Conservation (phyloP, 2,329 filamentous ascomycete genomes). For the Pestalotiopsis fici region DNA sequence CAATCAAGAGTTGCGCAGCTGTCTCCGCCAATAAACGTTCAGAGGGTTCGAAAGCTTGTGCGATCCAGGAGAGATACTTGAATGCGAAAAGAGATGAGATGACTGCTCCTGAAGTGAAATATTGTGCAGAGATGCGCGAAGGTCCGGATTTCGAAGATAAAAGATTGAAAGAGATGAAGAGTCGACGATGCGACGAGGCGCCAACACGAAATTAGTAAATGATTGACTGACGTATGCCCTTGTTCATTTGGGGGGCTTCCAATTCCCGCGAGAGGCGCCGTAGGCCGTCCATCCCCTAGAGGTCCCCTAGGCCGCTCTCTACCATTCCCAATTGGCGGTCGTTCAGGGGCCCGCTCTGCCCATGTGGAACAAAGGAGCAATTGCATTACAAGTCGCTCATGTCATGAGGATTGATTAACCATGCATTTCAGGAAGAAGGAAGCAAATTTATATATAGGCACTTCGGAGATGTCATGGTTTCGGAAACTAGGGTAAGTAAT, state of each 20-base stretch:
- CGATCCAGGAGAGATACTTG: not conserved
- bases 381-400: not conserved
- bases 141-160: not conserved
- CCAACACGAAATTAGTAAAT: conserved; percentile 4
- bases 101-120: not conserved
- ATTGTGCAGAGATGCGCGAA: not conserved
- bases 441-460: no score
- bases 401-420: not conserved
- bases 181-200: not conserved
- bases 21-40: not conserved
- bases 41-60: not conserved
- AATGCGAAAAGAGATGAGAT: not conserved
- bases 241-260: not conserved
- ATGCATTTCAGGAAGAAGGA: no score
- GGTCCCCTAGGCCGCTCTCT: no score
- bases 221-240: conserved; percentile 4
- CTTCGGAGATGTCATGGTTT: no score
- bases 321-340: not conserved
- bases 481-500: no score
- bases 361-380: not conserved
- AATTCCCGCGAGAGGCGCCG: not conserved
- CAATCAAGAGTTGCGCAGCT: not conserved
- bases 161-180: not conserved
- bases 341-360: not conserved
- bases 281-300: not conserved